A percentile compares a stretch with the other conserved stretches of the same genome.
These are phyloP conservation scores for Thraustochytrium striatum DNA, from an alignment of 352 stramenopile species.

Conservation along the genomic window DNA sequence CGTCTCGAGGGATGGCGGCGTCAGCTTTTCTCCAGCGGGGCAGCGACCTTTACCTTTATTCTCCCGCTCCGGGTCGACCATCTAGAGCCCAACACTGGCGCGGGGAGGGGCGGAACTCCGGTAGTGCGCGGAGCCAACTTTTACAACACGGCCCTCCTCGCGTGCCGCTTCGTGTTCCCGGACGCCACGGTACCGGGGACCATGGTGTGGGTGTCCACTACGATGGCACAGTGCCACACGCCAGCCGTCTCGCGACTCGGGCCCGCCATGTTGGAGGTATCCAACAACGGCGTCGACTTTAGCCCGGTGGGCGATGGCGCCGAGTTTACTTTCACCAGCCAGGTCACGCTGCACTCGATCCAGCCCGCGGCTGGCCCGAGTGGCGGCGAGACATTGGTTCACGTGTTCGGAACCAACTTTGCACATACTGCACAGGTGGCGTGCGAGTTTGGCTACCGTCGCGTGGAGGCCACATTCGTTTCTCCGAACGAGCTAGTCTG, in stretches of 20 bases:
- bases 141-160: background rate
- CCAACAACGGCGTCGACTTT: conserved; percentile 45
- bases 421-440: background rate
- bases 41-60: background rate
- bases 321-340: background rate
- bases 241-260: background rate
- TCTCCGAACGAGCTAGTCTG: background rate
- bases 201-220: background rate
- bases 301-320: background rate
- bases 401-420: background rate
- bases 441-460: background rate
- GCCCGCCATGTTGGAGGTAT: background rate
- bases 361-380: background rate
- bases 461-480: background rate
- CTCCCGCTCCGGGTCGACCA: background rate
- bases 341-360: background rate
- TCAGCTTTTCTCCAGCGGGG: background rate
- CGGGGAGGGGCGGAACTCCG: background rate
- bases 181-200: background rate
- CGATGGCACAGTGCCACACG: background rate
- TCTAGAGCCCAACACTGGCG: background rate
- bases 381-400: background rate
- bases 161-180: conserved; percentile 1
- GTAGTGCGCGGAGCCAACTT: conserved; percentile 24
- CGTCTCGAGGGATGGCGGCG: background rate